Conservation (phyloP, 2,329 filamentous ascomycete genomes). For the Aspergillus thermomutatus region DNA sequence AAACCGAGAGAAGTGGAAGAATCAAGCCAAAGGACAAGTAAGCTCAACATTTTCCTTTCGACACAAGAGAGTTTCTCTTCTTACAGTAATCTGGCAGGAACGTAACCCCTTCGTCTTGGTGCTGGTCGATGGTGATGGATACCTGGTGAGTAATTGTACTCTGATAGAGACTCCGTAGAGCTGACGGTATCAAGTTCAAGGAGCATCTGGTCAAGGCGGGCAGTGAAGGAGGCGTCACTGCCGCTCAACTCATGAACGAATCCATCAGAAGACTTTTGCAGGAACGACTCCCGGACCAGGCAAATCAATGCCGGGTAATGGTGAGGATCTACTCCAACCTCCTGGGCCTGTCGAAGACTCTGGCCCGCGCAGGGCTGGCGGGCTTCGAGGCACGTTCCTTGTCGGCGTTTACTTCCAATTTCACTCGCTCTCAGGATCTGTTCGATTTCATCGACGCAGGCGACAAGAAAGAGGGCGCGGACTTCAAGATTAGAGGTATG, state of each 20-base stretch:
- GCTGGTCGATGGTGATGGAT: conserved; percentile 61
- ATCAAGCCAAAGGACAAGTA: conserved; percentile 46
- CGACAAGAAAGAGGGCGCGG: conserved; percentile 58
- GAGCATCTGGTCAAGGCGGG: conserved; percentile 48
- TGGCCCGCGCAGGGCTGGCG: conserved; percentile 49
- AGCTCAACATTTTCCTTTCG: background rate
- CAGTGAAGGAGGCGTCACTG: conserved; percentile 54
- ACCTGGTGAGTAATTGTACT: conserved; percentile 33
- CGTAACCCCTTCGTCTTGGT: conserved; percentile 60
- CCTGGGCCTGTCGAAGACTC: conserved; percentile 49
- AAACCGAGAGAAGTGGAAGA: conserved; percentile 54
- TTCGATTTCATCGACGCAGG: conserved; percentile 63
- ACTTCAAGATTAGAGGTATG: conserved; percentile 57
- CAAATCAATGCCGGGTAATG: conserved; percentile 53
- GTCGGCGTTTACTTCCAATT: conserved; percentile 54
- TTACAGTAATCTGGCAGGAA: conserved; percentile 29
- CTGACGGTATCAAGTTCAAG: conserved; percentile 59
- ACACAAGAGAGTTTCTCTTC: background rate
- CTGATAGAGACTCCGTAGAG: background rate
- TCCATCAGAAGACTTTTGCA: conserved; percentile 48
- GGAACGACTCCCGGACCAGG: conserved; percentile 40
- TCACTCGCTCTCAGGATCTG: conserved; percentile 55
- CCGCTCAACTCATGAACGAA: conserved; percentile 53
- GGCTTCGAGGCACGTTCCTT: conserved; percentile 57
- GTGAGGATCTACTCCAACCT: conserved; percentile 57